Evolutionary conservation across 805 yeast species (phyloP), one percentile per base, ranked within the genome.

Genomic region (Saccharomycopsis sp.): DNA sequence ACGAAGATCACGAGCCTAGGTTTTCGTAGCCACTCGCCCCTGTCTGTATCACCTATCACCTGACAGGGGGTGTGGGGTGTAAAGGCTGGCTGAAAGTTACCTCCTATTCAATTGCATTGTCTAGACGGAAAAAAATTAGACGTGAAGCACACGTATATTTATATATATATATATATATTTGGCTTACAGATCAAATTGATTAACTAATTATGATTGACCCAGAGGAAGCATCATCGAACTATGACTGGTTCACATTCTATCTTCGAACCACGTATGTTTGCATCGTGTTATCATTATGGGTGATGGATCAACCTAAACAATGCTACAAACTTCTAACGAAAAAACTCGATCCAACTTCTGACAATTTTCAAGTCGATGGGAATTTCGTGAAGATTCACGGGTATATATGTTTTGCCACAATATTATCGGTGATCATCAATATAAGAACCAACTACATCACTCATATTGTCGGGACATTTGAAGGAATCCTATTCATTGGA

Each of bases 231-330:
- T n/a, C n/a, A n/a, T 37, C 40, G 16, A 36, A 43, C 17, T 49
- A 49, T 24, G 52, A 49, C 23, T 49, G 50, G 50, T 49, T 49
- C 45, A 45, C 50, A 2, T 49, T 49, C 40, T 49, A 49, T 23
- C 27, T 49, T 7, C 27, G 52, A 26, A 49, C 52, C 21, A 49
- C 52, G 27, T 49, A 46, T 37, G 47, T 49, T 19, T 42, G 43
- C 36, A 35, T 43, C 19, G 28, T 47, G 4, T 22, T 49, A 4
- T 38, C 50, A 6, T 17, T 49, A 9, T 49, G 52, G 52, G 22
- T 35, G 9, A 46, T 49, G 51, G 50, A 49, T 29, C 52, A 49
- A 40, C 52, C 52, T 11, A 45, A 49, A 22, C 52, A 49, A 34
- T 31, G 39, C 21, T 46, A 43, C 41, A 49, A 40, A 16, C 14